phyloP scores from a whole-genome alignment of 2,329 filamentous ascomycete species.

The Aspergillus novofumigatus region DNA sequence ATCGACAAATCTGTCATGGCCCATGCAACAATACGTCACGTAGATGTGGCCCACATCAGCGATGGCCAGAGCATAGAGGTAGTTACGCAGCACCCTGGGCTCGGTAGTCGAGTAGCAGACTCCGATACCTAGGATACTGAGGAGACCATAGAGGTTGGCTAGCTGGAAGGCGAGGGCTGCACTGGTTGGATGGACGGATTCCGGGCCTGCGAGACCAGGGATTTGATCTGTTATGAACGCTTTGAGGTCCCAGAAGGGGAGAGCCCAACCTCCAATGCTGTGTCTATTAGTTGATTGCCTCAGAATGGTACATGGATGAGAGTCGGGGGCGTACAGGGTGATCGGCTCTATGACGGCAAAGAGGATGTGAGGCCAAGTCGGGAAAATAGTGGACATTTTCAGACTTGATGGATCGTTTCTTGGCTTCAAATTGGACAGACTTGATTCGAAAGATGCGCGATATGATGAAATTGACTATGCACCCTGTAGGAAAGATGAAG shows the following conservation, averaged over 20 bases:
- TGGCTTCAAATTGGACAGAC: background rate
- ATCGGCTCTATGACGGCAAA: slow-evolving; percentile 67
- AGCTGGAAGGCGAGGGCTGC: slow-evolving; percentile 63
- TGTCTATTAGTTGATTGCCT: slow-evolving; percentile 14
- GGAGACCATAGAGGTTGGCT: slow-evolving; percentile 65
- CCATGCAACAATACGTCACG: slow-evolving; percentile 57
- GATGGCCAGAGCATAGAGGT: slow-evolving; percentile 60
- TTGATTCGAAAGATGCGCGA: background rate
- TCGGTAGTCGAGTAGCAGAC: slow-evolving; percentile 63
- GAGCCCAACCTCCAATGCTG: slow-evolving; percentile 58
- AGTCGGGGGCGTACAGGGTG: slow-evolving; percentile 52
- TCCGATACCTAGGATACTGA: slow-evolving; percentile 61
- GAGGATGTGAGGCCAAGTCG: slow-evolving; percentile 59
- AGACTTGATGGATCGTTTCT: background rate
- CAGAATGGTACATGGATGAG: background rate
- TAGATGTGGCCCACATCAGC: slow-evolving; percentile 66
- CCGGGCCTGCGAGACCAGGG: slow-evolving; percentile 32
- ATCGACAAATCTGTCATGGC: slow-evolving; percentile 51
- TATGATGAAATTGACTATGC: background rate
- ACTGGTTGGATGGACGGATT: slow-evolving; percentile 35
- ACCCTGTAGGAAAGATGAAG: background rate
- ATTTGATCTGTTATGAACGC: slow-evolving; percentile 64
- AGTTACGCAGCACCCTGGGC: slow-evolving; percentile 61
- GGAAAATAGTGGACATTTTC: slow-evolving; percentile 49
- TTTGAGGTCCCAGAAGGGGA: slow-evolving; percentile 52